Evolutionary conservation across 2,329 filamentous ascomycete genomes (phyloP), one percentile per base, ranked within the genome.

Genomic region (Alternaria rosae): DNA sequence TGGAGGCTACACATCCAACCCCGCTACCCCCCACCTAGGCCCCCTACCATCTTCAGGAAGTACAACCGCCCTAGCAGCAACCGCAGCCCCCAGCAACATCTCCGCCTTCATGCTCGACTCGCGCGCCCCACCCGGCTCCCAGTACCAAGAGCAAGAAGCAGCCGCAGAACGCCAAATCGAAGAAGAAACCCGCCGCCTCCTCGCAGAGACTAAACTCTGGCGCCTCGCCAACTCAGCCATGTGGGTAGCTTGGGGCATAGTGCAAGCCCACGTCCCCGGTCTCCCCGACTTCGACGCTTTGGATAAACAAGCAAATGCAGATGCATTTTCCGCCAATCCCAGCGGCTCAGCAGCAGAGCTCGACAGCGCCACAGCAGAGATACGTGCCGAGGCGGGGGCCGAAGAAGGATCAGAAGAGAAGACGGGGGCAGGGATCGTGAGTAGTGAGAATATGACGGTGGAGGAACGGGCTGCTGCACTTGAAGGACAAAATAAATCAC

Each of bases 161-260:
- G 88, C 69, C 89, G 65, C 59, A 1, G 85, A 83, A 47, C 84
- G 84, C 8, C 83, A 87, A 21, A 83, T 86, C 6, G 92, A 97
- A 55, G 80, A 83, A 38, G 88, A 91, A 70, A 85, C 96, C 6
- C 83, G 87, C 51, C 86, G 88, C 54, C 83, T 99, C 26, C 83
- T 95, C 74, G 87, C 90, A 42, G 93, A 98, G 81, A 89, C 92
- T 3, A 85, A 89, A 15, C 83, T 97, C 47, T 99, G 95, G 95
- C 88, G 95, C 4, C 84, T 92, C 0, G 92, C 93, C 41, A 97
- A 95, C 80, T 93, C 91, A 35, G 93, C 92, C 2, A 88, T 92
- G 80, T 99, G 95, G 95, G 88, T 96, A 23, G 92, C 93, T 1
- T 99, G 95, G 95, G 95, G 95, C 23, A 92, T 98, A 64, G 91